Evolutionary conservation across 1,139 yeast species (phyloP).

Genomic region (Hyphopichia khmerensis): DNA sequence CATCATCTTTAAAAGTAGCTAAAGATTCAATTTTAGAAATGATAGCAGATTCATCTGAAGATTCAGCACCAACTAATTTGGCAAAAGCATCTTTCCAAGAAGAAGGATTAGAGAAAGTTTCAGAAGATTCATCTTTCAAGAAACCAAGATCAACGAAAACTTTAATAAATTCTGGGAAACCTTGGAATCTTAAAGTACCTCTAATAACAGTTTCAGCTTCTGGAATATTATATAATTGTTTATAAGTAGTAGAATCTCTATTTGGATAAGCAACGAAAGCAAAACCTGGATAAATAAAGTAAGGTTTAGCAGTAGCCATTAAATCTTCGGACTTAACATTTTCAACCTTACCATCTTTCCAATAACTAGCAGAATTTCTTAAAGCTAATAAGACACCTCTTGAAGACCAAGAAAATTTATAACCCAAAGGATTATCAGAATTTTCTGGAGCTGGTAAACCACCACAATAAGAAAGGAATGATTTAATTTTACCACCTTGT

Average conservation of each 20-base stretch:
- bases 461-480: conserved; percentile 96
- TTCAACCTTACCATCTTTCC: conserved; percentile 80
- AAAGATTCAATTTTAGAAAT: conserved; percentile 71
- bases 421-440: conserved; percentile 96
- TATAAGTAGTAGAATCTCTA: conserved; percentile 95
- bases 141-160: conserved; percentile 92
- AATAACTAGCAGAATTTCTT: conserved; percentile 89
- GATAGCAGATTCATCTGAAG: conserved; percentile 70
- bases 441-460: conserved; percentile 98
- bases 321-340: conserved; percentile 83
- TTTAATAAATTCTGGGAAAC: conserved; percentile 97
- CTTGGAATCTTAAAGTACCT: conserved; percentile 97
- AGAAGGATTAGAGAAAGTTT: conserved; percentile 54
- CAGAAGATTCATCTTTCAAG: conserved; percentile 72
- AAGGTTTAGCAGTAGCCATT: conserved; percentile 94
- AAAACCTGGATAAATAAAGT: conserved; percentile 93
- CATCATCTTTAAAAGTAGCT: conserved; percentile 78
- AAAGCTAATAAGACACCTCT: conserved; percentile 96
- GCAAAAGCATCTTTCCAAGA: conserved; percentile 92
- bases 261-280: conserved; percentile 96
- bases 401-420: conserved; percentile 98
- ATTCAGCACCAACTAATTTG: conserved; percentile 68
- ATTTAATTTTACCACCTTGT: conserved; percentile 86
- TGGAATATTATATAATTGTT: conserved; percentile 88
- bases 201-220: conserved; percentile 97